phyloP scores from a whole-genome alignment of 768 basidiomycete genomes.

The Boletus rubescentipes region DNA sequence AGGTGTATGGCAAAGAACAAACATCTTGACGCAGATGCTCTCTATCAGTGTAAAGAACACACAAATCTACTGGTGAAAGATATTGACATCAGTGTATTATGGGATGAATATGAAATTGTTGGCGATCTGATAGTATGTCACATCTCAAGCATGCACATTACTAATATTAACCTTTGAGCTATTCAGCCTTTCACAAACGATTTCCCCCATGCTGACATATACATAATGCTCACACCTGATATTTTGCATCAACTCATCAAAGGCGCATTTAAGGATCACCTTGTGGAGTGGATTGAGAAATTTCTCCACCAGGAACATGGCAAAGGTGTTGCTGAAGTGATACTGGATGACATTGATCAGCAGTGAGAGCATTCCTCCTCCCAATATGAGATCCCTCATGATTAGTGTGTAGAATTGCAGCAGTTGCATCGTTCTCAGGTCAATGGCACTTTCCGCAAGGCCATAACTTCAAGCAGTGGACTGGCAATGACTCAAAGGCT shows the following conservation, averaged over 20 bases:
- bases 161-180: too few relatives aligned
- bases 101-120: conserved; percentile 28
- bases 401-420: neutral
- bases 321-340: neutral
- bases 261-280: neutral
- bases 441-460: conserved; percentile 32
- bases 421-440: conserved; percentile 26
- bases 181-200: too few relatives aligned
- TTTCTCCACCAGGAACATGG: neutral
- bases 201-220: conserved; percentile 4
- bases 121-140: too few relatives aligned
- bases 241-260: too few relatives aligned
- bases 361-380: conserved; percentile 14
- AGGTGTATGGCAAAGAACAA: neutral
- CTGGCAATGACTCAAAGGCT: conserved; percentile 37
- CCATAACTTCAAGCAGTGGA: conserved; percentile 36
- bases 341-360: conserved; percentile 32
- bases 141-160: too few relatives aligned
- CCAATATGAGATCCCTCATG: too few relatives aligned
- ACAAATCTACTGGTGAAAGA: neutral
- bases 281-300: neutral
- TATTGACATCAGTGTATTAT: conserved; percentile 9
- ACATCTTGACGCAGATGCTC: neutral
- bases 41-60: neutral
- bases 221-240: too few relatives aligned